A percentile compares a stretch with the other conserved stretches of the same genome.
Conservation (phyloP, 1,284 basidiomycete species). For the Fomitopsis pinicola region DNA sequence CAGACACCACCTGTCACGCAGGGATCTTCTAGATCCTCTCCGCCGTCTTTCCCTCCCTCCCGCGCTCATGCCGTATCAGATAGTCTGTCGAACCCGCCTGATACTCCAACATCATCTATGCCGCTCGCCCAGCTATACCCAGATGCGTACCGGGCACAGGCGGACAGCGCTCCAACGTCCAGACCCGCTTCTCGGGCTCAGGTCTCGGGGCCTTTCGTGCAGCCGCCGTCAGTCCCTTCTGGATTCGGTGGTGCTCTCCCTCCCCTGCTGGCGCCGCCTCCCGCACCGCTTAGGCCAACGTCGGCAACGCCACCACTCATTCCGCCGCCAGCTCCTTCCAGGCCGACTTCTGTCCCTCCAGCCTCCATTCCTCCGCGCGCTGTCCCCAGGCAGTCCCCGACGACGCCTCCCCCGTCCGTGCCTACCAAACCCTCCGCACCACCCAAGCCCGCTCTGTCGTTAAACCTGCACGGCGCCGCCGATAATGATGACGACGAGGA, state of each 20-base stretch:
- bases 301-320: slow-evolving; percentile 7
- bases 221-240: slow-evolving; percentile 8
- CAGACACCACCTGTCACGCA: not conserved
- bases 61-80: not conserved
- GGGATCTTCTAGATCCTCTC: not conserved
- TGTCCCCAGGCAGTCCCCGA: slow-evolving; percentile 11
- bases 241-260: not conserved
- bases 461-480: slow-evolving; percentile 1
- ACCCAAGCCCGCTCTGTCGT: not conserved
- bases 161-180: not conserved
- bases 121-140: slow-evolving; percentile 13
- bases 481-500: slow-evolving; percentile 19
- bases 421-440: not conserved
- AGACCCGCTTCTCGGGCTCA: slow-evolving; percentile 9
- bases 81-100: not conserved
- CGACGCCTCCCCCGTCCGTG: slow-evolving; percentile 9
- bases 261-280: slow-evolving; percentile 41
- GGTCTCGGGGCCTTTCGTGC: slow-evolving; percentile 7
- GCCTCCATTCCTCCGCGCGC: slow-evolving; percentile 10
- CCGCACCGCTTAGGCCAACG: slow-evolving; percentile 19
- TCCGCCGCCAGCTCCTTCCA: slow-evolving; percentile 21
- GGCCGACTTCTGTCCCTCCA: slow-evolving; percentile 9
- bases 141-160: slow-evolving; percentile 4
- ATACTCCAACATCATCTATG: slow-evolving; percentile 8
- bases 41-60: not conserved